A percentile compares a stretch with the other conserved stretches of the same genome.
These are phyloP conservation scores for Gremmenia infestans DNA, from an alignment of 2,329 filamentous ascomycete genomes.

Conservation along the genomic window DNA sequence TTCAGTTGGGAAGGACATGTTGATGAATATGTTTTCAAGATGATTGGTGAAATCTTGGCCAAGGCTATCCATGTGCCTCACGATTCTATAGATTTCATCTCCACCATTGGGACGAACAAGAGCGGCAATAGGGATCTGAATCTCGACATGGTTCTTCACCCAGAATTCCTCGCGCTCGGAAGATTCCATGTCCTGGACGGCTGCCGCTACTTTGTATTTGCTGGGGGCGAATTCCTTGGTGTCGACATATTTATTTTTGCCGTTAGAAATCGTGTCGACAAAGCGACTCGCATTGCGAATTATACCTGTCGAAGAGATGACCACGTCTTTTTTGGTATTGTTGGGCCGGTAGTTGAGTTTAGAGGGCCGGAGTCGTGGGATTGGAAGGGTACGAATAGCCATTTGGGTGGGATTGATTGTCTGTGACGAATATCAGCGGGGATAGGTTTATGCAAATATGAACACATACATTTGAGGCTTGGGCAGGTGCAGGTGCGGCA, in stretches of 20 bases:
- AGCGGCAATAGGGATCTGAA: neutral
- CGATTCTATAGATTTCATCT: neutral
- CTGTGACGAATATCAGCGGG: no score
- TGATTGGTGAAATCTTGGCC: neutral
- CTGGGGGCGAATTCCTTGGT: neutral
- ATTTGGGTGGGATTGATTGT: no score
- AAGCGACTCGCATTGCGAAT: slow-evolving; percentile 11
- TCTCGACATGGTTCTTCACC: neutral
- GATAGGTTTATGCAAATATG: no score
- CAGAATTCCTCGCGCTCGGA: neutral
- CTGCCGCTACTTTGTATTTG: neutral
- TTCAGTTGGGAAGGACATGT: neutral
- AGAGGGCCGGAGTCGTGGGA: no score
- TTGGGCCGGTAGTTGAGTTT: slow-evolving; percentile 4
- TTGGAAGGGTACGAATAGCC: no score
- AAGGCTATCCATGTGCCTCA: neutral
- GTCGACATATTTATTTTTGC: slow-evolving; percentile 4
- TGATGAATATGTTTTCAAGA: neutral
- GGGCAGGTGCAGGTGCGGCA: no score
- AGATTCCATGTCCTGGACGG: neutral
- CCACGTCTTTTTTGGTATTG: slow-evolving; percentile 15
- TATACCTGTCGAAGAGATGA: slow-evolving; percentile 12
- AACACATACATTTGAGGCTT: no score
- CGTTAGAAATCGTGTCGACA: slow-evolving; percentile 2
- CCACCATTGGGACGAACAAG: neutral